phyloP scores from a whole-genome alignment of 495 filamentous ascomycete genomes.

The Xanthoparmelia taractica region DNA sequence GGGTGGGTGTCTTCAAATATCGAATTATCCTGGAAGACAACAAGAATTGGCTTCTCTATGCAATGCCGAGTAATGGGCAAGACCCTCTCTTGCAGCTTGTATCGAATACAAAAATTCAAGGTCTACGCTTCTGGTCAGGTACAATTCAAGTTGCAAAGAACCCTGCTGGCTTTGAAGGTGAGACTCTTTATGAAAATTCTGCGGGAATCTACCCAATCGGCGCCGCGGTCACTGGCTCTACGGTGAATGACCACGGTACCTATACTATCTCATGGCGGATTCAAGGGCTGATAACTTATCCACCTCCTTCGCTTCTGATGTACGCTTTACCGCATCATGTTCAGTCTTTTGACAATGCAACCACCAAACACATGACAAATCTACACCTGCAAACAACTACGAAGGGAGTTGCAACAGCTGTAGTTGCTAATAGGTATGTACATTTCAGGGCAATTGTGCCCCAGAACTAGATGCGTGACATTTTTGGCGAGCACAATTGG shows the following conservation, averaged over 20 bases:
- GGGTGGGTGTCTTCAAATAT: constrained; percentile 69
- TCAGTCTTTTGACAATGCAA: constrained; percentile 58
- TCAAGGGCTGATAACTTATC: constrained; percentile 42
- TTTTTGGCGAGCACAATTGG: not conserved
- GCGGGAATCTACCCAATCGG: constrained; percentile 65
- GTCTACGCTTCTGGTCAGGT: constrained; percentile 52
- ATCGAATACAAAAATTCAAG: constrained; percentile 42
- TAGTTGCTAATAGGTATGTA: constrained; percentile 50
- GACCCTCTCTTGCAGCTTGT: constrained; percentile 44
- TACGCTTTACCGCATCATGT: constrained; percentile 86
- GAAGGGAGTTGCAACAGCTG: constrained; percentile 70
- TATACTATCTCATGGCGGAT: constrained; percentile 69
- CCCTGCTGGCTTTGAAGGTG: constrained; percentile 49
- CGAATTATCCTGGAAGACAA: constrained; percentile 62
- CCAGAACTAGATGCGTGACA: no score
- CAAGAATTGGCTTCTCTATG: constrained; percentile 74
- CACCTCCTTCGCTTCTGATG: constrained; percentile 53
- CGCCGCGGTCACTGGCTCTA: constrained; percentile 54
- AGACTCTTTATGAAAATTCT: constrained; percentile 63
- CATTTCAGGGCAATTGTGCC: not conserved
- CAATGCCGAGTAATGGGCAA: constrained; percentile 41
- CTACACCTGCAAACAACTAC: constrained; percentile 72
- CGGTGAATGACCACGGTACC: constrained; percentile 50
- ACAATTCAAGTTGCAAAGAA: constrained; percentile 77
- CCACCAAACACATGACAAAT: constrained; percentile 45